Evolutionary conservation across 2,329 filamentous ascomycete genomes (phyloP).

Genomic region (Scedosporium dehoogii): DNA sequence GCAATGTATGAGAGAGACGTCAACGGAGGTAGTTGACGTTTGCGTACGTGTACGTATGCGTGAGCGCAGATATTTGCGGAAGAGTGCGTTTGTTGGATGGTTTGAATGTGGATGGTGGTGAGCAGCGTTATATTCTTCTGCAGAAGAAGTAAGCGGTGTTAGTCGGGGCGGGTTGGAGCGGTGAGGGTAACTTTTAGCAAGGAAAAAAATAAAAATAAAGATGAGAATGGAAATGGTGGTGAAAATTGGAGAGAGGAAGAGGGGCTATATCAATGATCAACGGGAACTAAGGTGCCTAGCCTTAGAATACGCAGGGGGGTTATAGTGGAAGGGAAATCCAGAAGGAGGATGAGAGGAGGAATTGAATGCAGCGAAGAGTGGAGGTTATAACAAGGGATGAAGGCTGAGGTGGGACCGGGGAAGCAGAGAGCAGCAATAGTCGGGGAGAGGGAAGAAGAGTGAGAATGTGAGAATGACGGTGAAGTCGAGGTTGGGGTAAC

Average conservation of each 20-base stretch:
- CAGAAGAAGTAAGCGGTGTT: background rate
- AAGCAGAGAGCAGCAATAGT: background rate
- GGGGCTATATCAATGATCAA: background rate
- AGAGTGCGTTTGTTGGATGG: background rate
- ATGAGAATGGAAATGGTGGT: background rate
- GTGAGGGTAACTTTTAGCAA: background rate
- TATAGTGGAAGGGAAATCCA: background rate
- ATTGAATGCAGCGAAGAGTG: background rate
- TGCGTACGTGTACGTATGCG: background rate
- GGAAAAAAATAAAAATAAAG: background rate
- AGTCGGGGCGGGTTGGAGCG: background rate
- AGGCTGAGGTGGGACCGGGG: background rate
- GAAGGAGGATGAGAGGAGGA: background rate
- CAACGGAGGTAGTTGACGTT: background rate
- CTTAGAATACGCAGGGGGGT: background rate
- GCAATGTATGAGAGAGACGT: background rate
- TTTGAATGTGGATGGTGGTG: background rate
- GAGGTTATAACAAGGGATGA: background rate
- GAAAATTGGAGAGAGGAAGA: background rate
- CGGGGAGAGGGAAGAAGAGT: too few species aligned
- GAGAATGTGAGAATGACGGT: background rate
- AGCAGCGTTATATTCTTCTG: background rate
- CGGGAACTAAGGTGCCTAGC: background rate
- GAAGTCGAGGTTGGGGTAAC: background rate
- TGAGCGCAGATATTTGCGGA: background rate